Base-by-base conservation (phyloP, 441 rosid species). In the Omphalea diandra region DNA sequence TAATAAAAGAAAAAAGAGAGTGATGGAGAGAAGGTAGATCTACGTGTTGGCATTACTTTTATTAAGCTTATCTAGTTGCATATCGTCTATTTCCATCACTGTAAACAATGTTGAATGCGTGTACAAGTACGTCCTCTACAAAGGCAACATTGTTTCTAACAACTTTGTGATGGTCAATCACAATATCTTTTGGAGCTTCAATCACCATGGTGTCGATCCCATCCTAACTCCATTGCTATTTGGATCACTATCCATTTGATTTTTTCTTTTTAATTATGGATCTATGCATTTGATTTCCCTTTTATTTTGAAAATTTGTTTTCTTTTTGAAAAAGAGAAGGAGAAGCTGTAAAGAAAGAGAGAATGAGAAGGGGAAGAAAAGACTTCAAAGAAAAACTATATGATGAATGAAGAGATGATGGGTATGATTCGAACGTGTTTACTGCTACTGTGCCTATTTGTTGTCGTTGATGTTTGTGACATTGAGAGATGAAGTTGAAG, bases 81-180 rank as follows among this genome's bases (percentile, higher is more conserved):
- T 88, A 62, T 85, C 87, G 1, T 85, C 94, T 5, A 88, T 94
- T 11, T 89, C 99, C 46, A 93, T 95, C 36, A 95, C 97, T 17
- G 99, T 95, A 31, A 85, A 80, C 86, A 88, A 92, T 20, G 87
- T 83, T 0, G 99, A 95, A 79, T 92, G 99, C 77, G 94, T 95
- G 12, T 90, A 92, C 82, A 98, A 92, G 76, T 95, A 95, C 63
- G 98, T 90, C 41, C 85, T 92, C 49, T 90, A 88, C 84, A 98
- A 95, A 75, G 97, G 96, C 71, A 98, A 95, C 75, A 71, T 82
- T 62, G 78, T 95, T 53, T 84, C 99, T 5, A 98, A 98, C 2
- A 94, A 90, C 81, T 94, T 90, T 86, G 98, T 94, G 9, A 98
- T 92, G 70, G 97, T 92, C 54, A 98, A 94, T 71, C 98, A 92